Conservation (phyloP, 257 asterid genomes). For the Solanum ossicruentum region DNA sequence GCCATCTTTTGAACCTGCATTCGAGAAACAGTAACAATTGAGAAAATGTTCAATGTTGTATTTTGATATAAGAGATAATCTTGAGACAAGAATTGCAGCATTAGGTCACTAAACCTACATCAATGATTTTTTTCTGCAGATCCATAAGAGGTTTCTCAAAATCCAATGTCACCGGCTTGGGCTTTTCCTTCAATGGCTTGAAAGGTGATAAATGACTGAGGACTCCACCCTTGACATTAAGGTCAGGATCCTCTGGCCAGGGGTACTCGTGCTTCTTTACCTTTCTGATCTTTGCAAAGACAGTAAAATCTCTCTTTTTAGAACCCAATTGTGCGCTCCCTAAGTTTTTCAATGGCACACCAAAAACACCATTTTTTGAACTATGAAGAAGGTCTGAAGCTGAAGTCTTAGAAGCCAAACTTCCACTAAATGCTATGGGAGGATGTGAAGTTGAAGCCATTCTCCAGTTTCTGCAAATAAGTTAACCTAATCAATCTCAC, state of each 20-base stretch:
- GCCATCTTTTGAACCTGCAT: constrained; percentile 86
- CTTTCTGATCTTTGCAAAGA: constrained; percentile 58
- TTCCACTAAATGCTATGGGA: constrained; percentile 39
- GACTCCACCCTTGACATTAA: constrained; percentile 82
- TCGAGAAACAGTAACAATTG: background rate
- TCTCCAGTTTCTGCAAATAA: constrained; percentile 7
- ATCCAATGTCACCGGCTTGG: constrained; percentile 81
- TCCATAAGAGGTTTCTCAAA: constrained; percentile 85
- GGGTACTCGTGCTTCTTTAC: constrained; percentile 72
- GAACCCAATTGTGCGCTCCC: constrained; percentile 55
- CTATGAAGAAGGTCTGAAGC: constrained; percentile 75
- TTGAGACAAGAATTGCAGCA: background rate
- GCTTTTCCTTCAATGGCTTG: constrained; percentile 92
- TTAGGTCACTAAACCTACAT: constrained; percentile 26
- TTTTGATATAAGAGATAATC: background rate
- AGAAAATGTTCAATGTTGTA: background rate
- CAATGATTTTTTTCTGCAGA: constrained; percentile 66
- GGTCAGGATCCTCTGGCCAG: constrained; percentile 79
- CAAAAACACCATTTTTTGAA: constrained; percentile 47
- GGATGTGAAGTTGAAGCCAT: constrained; percentile 62
- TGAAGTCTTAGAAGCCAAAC: constrained; percentile 41
- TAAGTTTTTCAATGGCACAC: constrained; percentile 53
- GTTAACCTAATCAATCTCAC: background rate
- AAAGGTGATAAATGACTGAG: constrained; percentile 76
- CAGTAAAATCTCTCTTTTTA: constrained; percentile 32